Conservation (phyloP, 805 yeast genomes). For the Pichia scutulata region DNA sequence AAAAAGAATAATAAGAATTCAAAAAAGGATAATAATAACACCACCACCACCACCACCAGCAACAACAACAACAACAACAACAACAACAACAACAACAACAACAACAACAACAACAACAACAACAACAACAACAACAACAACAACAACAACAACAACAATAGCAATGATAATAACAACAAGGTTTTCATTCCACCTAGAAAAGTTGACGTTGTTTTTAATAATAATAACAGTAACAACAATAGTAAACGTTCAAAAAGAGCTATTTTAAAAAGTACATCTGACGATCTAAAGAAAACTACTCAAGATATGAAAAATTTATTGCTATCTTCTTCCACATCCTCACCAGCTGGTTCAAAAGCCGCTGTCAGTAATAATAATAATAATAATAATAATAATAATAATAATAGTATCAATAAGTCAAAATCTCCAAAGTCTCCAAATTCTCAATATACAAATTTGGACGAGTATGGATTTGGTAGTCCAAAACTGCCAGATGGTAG, state of each 20-base stretch:
- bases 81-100: no score
- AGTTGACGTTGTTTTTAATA: constrained; percentile 17
- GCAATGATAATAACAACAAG: constrained; percentile 33
- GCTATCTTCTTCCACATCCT: constrained; percentile 10
- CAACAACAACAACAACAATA: constrained; percentile 28
- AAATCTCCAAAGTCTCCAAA: constrained; percentile 8
- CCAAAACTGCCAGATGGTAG: constrained; percentile 13
- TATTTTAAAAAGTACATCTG: constrained; percentile 14
- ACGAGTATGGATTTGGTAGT: background rate
- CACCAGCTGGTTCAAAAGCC: constrained; percentile 16
- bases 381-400: constrained; percentile 6
- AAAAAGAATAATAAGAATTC: background rate
- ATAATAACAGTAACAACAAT: constrained; percentile 10
- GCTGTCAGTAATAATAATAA: background rate
- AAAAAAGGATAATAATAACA: background rate
- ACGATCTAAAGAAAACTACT: constrained; percentile 17
- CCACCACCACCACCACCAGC: background rate
- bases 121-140: background rate
- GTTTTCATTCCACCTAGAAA: constrained; percentile 25
- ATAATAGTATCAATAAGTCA: constrained; percentile 8
- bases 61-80: background rate
- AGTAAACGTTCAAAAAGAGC: constrained; percentile 2
- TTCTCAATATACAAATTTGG: background rate
- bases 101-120: no score
- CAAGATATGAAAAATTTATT: constrained; percentile 16